These are phyloP conservation scores for Cucumis melo DNA, from an alignment of 306 rosid genomes.

Conservation along the genomic window DNA sequence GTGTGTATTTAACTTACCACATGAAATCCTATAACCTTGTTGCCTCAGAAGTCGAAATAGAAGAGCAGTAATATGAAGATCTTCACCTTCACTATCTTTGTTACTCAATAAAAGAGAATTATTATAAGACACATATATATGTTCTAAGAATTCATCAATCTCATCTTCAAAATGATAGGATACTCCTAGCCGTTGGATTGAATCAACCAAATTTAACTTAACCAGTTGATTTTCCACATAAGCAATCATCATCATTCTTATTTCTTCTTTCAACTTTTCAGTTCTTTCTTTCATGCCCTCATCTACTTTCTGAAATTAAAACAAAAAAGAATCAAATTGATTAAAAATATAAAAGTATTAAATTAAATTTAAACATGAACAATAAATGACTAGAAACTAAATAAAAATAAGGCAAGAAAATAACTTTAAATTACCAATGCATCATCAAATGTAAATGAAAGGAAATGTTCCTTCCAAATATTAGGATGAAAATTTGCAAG, in stretches of 20 bases:
- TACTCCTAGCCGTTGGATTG: background rate
- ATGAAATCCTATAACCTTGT: slow-evolving; percentile 18
- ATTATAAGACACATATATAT: background rate
- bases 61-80: slow-evolving; percentile 16
- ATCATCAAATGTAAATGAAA: background rate
- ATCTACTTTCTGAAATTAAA: background rate
- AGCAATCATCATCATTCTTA: slow-evolving; percentile 11
- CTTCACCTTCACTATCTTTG: background rate
- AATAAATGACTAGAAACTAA: no score
- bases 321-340: no score
- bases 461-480: background rate
- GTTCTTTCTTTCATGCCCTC: background rate
- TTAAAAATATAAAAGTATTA: no score
- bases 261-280: slow-evolving; percentile 16
- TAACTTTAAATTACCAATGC: background rate
- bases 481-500: background rate
- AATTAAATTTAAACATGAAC: no score
- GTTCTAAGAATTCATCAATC: background rate
- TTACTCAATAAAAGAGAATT: background rate
- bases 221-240: background rate
- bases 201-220: slow-evolving; percentile 19
- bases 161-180: slow-evolving; percentile 33
- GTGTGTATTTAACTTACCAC: slow-evolving; percentile 10
- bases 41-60: slow-evolving; percentile 39
- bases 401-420: no score